phyloP scores from a whole-genome alignment of 257 asterid genomes.

The Solanum sejunctum region DNA sequence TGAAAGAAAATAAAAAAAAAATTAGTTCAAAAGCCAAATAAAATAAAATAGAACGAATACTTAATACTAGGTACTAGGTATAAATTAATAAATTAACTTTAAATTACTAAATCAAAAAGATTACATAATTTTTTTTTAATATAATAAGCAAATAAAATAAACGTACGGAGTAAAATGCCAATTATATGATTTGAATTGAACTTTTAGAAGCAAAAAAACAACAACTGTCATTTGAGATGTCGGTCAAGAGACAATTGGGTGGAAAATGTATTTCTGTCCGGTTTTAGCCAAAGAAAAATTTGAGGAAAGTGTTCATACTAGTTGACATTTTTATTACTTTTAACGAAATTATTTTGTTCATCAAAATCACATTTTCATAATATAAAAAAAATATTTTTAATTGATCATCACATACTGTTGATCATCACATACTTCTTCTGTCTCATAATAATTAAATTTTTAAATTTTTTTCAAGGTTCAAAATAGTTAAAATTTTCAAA shows the following conservation, averaged over 20 bases:
- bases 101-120: neutral
- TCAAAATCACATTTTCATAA: neutral
- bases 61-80: too few species aligned
- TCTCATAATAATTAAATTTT: too few species aligned
- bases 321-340: neutral
- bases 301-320: neutral
- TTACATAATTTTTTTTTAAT: neutral
- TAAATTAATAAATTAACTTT: neutral
- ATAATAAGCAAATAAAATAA: neutral
- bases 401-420: too few species aligned
- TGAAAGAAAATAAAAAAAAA: neutral
- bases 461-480: too few species aligned
- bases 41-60: neutral
- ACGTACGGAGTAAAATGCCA: neutral
- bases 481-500: too few species aligned
- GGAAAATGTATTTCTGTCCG: neutral
- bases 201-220: neutral
- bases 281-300: neutral
- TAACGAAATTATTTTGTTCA: neutral
- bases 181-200: neutral
- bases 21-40: too few species aligned
- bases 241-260: neutral
- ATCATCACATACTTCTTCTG: too few species aligned
- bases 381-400: too few species aligned
- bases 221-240: neutral